phyloP scores from a whole-genome alignment of 139 green algal genomes.

The Picochlorum sp. region DNA sequence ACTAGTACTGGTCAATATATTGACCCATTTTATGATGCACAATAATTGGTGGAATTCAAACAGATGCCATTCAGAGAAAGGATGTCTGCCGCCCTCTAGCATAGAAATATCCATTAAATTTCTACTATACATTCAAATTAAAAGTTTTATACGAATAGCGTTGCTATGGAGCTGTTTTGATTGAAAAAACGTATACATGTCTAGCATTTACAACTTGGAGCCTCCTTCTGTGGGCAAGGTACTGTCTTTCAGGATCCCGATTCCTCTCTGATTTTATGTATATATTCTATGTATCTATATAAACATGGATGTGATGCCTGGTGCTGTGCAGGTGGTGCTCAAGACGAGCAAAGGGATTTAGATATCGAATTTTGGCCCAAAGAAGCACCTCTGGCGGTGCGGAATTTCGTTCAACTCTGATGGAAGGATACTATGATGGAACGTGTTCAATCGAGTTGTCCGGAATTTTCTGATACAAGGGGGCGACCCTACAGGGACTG shows the following conservation, averaged over 20 bases:
- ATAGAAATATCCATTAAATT: too few species aligned
- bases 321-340: conserved; percentile 65
- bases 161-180: not conserved
- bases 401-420: conserved; percentile 96
- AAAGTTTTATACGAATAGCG: not conserved
- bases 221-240: conserved; percentile 93
- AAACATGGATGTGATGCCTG: too few species aligned
- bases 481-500: conserved; percentile 72
- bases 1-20: too few species aligned
- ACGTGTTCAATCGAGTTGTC: conserved; percentile 86
- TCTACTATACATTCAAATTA: too few species aligned
- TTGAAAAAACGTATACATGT: conserved; percentile 37
- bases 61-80: too few species aligned
- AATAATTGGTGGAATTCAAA: too few species aligned
- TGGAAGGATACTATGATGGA: conserved; percentile 91
- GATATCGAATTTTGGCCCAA: conserved; percentile 96
- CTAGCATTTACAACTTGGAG: conserved; percentile 78
- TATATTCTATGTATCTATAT: too few species aligned
- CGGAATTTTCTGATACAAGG: conserved; percentile 71
- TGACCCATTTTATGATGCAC: too few species aligned
- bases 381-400: conserved; percentile 79
- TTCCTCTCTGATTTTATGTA: not conserved
- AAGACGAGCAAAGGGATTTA: conserved; percentile 76
- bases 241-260: not conserved
- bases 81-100: too few species aligned